These are phyloP conservation scores for Citeromyces hawaiiensis DNA, from an alignment of 1,139 yeast genomes.

Conservation along the genomic window DNA sequence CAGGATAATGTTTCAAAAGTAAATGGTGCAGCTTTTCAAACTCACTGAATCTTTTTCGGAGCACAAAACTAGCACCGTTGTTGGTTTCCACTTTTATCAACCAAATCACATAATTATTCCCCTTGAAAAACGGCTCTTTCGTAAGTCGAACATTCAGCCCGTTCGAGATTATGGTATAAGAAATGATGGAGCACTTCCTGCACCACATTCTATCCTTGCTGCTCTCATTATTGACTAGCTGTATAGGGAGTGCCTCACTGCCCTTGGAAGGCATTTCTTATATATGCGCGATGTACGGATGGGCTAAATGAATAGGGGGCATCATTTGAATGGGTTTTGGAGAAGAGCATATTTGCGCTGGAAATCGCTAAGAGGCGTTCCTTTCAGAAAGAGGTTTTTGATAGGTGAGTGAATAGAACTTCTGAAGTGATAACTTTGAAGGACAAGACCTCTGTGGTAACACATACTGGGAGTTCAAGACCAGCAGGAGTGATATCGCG, in stretches of 20 bases:
- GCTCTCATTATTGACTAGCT: not conserved
- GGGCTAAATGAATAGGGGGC: not conserved
- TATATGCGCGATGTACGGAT: not conserved
- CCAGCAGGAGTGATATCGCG: constrained; percentile 28
- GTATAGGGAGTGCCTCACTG: not conserved
- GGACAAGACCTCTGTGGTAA: constrained; percentile 73
- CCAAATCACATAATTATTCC: constrained; percentile 34
- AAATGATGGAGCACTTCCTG: not conserved
- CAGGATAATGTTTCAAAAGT: constrained; percentile 26
- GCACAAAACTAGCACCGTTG: constrained; percentile 32
- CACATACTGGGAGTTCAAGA: constrained; percentile 71
- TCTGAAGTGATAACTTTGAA: constrained; percentile 1
- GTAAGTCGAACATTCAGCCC: not conserved
- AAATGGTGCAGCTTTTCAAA: constrained; percentile 33
- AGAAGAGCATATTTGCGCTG: constrained; percentile 39
- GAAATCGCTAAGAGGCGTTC: constrained; percentile 49
- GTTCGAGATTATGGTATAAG: not conserved
- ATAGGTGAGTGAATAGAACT: constrained; percentile 17
- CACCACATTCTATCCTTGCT: not conserved
- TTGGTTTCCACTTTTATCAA: constrained; percentile 28
- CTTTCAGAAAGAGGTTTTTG: constrained; percentile 40
- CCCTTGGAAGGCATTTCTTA: not conserved
- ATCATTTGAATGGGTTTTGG: constrained; percentile 8
- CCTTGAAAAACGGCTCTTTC: constrained; percentile 3
- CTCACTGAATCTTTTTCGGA: constrained; percentile 56